Evolutionary conservation across 306 rosid species (phyloP).

Genomic region (cucumber (Cucumis sativus)): DNA sequence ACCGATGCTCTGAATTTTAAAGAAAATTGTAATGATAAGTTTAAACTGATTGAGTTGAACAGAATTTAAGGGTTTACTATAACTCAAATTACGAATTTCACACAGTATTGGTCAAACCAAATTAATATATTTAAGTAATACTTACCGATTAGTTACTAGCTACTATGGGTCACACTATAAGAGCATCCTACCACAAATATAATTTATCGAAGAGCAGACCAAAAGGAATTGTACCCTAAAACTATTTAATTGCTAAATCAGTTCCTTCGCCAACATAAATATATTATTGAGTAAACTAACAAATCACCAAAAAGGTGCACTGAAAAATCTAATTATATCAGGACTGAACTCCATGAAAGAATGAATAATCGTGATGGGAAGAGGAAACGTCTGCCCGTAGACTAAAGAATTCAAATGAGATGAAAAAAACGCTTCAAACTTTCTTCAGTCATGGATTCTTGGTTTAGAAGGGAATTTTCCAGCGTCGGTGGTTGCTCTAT

Average conservation of each 20-base stretch:
- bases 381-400: not conserved
- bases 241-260: not conserved
- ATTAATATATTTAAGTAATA: no score
- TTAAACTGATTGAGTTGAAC: no score
- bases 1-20: no score
- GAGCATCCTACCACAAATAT: not conserved
- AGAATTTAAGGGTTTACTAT: no score
- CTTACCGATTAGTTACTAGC: not conserved
- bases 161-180: not conserved
- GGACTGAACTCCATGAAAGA: not conserved
- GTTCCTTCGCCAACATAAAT: not conserved
- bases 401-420: not conserved
- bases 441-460: not conserved
- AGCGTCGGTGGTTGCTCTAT: constrained; percentile 11
- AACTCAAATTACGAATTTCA: no score
- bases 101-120: no score
- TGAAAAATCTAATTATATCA: not conserved
- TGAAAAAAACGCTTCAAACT: not conserved
- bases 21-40: no score
- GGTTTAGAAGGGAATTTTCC: not conserved
- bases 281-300: not conserved
- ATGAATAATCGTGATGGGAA: not conserved
- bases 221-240: not conserved
- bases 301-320: not conserved
- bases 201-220: not conserved